Base-by-base conservation (phyloP, 1,139 yeast genomes). In the Hemisphaericaspora xylofermentans region DNA sequence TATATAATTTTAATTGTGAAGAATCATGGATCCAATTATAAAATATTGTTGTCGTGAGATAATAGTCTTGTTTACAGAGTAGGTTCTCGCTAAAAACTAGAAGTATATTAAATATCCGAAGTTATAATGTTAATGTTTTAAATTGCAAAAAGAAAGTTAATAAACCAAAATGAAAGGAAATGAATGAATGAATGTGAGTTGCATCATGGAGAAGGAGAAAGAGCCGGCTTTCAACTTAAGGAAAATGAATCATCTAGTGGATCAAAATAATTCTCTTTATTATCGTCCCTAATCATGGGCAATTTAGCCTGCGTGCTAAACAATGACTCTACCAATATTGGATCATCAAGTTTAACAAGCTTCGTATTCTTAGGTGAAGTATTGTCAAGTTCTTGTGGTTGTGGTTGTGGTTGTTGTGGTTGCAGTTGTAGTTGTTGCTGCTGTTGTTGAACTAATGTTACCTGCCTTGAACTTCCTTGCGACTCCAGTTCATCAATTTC, bases 271-370 rank as follows among this genome's bases (percentile, higher is more conserved):
- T 30, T 36, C 15, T 36, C 31, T 28, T 36, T 31, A 16, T 26
- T 26, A n/a, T 35, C 27, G 18, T 18, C 29, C 4, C n/a, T 21
- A 5, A 17, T 33, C 4, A 19, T 13, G 29, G 36, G 14, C 5
- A 24, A 14, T 16, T 31, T 31, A 14, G 25, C 19, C 16, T 31
- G 35, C 17, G 19, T 31, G 32, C 39, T 46, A 33, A 43, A 40
- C 12, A 44, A 31, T 25, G 44, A 35, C 16, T 43, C 47, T 14
- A 44, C 35, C 29, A 40, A 33, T 16, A 43, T 40, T 8, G 28
- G 16, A 18, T 43, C 44, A 19, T 43, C 46, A 16, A 36, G 30
- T 6, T 15, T 30, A 4, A 24, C 10, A 12, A 24, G n/a, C 27
- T 24, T 24, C n/a, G n/a, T 9, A 21, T 9, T 21, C 6, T 21